Conservation (phyloP, 768 basidiomycete genomes). For the Pisolithus albus region DNA sequence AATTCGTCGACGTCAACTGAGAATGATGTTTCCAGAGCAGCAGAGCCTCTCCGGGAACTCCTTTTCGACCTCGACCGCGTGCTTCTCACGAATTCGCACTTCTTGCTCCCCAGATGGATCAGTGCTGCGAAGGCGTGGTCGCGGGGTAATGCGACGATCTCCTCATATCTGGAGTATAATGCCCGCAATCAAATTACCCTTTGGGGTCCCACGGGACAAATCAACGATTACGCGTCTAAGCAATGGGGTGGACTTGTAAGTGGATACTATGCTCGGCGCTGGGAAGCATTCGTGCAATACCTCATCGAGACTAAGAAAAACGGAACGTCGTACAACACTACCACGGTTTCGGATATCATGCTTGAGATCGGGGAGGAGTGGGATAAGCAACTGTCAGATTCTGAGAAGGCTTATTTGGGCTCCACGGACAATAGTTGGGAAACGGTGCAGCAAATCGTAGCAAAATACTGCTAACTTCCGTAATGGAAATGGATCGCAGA, state of each 20-base stretch:
- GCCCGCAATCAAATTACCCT: conserved; percentile 39
- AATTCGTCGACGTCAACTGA: conserved; percentile 17
- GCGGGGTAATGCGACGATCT: conserved; percentile 24
- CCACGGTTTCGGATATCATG: conserved; percentile 17
- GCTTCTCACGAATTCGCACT: conserved; percentile 27
- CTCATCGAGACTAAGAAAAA: conserved; percentile 23
- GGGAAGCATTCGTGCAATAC: conserved; percentile 31
- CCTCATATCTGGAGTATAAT: conserved; percentile 30
- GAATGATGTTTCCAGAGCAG: conserved; percentile 15
- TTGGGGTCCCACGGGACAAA: conserved; percentile 37
- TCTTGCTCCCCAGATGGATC: conserved; percentile 33
- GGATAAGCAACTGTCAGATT: conserved; percentile 19
- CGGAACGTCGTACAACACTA: conserved; percentile 25
- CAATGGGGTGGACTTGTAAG: conserved; percentile 36
- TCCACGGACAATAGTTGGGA: conserved; percentile 17
- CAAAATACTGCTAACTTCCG: conserved; percentile 6
- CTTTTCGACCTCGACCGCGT: conserved; percentile 30
- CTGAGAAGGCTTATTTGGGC: conserved; percentile 5
- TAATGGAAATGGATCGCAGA: too few relatives aligned
- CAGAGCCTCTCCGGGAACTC: conserved; percentile 24
- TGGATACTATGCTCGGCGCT: conserved; percentile 30
- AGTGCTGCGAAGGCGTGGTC: conserved; percentile 26
- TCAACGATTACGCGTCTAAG: conserved; percentile 40
- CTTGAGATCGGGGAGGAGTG: conserved; percentile 30
- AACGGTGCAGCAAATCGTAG: conserved; percentile 10